Percentiles rank a stretch among this genome's conserved stretches.
phyloP scores from a whole-genome alignment of 768 basidiomycete genomes.

The Boletellus ananiceps region DNA sequence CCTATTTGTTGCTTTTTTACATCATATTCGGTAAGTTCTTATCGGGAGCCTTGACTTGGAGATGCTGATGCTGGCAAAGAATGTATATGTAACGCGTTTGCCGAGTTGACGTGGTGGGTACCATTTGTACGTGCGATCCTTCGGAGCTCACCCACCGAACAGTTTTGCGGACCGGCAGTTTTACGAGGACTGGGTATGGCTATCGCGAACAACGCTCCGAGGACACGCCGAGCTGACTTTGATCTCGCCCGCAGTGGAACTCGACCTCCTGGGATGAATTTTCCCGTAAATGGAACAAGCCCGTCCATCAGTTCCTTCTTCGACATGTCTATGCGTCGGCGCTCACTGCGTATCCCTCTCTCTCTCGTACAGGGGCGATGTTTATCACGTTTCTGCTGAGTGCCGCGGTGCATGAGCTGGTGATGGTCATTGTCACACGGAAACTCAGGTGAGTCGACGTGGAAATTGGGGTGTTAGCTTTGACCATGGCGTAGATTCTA shows the following conservation, averaged over 20 bases:
- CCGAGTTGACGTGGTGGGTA: constrained; percentile 81
- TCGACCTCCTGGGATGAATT: constrained; percentile 97
- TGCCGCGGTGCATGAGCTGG: constrained; percentile 87
- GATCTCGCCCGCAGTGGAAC: constrained; percentile 66
- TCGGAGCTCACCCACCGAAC: constrained; percentile 4
- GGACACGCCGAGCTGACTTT: not conserved
- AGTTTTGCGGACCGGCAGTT: constrained; percentile 98
- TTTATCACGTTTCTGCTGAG: constrained; percentile 89
- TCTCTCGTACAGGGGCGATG: constrained; percentile 81
- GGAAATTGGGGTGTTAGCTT: not conserved
- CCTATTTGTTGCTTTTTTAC: constrained; percentile 82
- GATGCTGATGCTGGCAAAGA: constrained; percentile 43
- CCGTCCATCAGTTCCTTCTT: constrained; percentile 89
- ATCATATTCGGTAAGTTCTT: constrained; percentile 66
- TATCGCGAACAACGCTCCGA: not conserved
- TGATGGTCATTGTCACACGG: constrained; percentile 92
- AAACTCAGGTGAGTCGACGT: constrained; percentile 67
- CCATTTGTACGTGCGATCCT: not conserved
- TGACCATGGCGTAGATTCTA: constrained; percentile 57
- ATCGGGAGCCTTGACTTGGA: not conserved
- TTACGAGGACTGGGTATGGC: constrained; percentile 87
- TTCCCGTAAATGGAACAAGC: constrained; percentile 97
- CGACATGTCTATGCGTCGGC: constrained; percentile 94
- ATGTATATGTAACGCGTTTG: constrained; percentile 95
- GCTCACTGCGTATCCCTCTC: constrained; percentile 61